These are phyloP conservation scores for Aaosphaeria pasadenensis DNA, from an alignment of 2,329 filamentous ascomycete genomes.

Conservation along the genomic window DNA sequence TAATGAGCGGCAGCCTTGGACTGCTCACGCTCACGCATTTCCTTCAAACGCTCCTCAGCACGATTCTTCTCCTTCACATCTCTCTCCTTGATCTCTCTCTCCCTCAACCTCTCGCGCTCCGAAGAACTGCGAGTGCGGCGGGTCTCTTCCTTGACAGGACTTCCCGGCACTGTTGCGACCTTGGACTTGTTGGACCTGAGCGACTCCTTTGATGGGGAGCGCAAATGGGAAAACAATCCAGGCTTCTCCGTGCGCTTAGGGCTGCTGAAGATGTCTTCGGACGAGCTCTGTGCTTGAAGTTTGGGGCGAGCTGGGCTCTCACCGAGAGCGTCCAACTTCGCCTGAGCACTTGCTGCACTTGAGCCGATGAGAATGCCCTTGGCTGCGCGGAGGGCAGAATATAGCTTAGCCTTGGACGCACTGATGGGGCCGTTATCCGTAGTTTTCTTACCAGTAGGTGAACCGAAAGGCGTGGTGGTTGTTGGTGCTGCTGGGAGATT, in stretches of 20 bases:
- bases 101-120: slow-evolving; percentile 57
- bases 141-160: slow-evolving; percentile 32
- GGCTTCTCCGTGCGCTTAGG: slow-evolving; percentile 31
- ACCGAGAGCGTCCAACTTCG: slow-evolving; percentile 54
- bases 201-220: slow-evolving; percentile 35
- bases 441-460: slow-evolving; percentile 51
- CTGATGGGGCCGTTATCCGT: slow-evolving; percentile 74
- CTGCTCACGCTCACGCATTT: slow-evolving; percentile 66
- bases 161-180: slow-evolving; percentile 18
- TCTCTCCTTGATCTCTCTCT: slow-evolving; percentile 60
- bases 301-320: slow-evolving; percentile 26
- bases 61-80: slow-evolving; percentile 60
- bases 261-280: slow-evolving; percentile 32
- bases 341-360: slow-evolving; percentile 56
- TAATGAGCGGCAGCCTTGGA: slow-evolving; percentile 57
- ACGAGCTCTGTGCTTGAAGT: slow-evolving; percentile 20
- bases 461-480: slow-evolving; percentile 58
- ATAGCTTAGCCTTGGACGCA: slow-evolving; percentile 88
- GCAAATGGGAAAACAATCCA: slow-evolving; percentile 31
- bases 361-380: slow-evolving; percentile 82
- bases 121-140: slow-evolving; percentile 58
- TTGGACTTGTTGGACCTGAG: slow-evolving; percentile 28
- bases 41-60: slow-evolving; percentile 63
- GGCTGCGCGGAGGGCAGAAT: slow-evolving; percentile 84
- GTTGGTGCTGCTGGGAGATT: slow-evolving; percentile 35